Conservation (phyloP, 257 asterid species). For the Primulina tabacum region DNA sequence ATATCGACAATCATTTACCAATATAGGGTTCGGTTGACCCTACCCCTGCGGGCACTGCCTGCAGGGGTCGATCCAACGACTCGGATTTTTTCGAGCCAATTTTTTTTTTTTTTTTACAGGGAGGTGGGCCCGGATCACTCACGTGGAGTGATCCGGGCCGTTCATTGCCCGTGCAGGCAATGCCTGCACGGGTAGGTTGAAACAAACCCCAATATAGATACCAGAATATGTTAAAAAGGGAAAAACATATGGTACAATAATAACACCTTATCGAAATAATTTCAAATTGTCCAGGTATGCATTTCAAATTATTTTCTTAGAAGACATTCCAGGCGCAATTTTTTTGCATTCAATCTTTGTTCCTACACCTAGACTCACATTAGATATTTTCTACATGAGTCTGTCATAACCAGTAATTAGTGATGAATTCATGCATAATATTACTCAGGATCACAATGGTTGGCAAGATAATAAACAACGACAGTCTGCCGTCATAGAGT, state of each 20-base stretch:
- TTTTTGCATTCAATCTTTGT: background rate
- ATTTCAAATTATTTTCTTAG: background rate
- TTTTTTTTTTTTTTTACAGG: too few species aligned
- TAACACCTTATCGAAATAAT: background rate
- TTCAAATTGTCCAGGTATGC: background rate
- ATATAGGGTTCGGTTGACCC: too few species aligned
- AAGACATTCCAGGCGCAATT: background rate
- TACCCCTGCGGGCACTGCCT: too few species aligned
- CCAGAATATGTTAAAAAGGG: background rate
- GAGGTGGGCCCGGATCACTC: too few species aligned
- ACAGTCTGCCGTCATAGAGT: background rate
- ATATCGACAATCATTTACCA: background rate
- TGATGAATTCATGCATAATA: background rate
- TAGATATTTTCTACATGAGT: background rate
- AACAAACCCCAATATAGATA: background rate
- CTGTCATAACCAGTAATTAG: background rate
- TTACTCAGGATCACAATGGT: background rate
- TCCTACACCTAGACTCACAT: background rate
- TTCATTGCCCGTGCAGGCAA: too few species aligned
- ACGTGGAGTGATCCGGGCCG: too few species aligned
- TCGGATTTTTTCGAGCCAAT: too few species aligned
- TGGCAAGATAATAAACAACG: background rate
- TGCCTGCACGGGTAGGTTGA: too few species aligned
- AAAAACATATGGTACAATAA: constrained; percentile 1
- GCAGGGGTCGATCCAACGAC: too few species aligned